Base-by-base conservation (phyloP, 1,284 basidiomycete species). In the Pseudozyma thailandica region DNA sequence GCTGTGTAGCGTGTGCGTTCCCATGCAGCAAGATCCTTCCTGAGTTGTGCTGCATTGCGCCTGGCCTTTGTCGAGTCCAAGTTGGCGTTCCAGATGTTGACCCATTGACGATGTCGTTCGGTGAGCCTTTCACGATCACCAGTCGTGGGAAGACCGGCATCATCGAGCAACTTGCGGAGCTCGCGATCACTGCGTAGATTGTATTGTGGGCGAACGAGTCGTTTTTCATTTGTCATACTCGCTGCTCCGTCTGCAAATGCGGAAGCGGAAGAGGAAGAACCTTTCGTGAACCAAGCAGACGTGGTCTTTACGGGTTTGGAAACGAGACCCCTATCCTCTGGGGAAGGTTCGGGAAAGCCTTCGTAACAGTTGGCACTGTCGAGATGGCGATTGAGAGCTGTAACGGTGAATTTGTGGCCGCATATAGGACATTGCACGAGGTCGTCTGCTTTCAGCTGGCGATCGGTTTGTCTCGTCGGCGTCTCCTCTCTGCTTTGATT, bases 11-110 rank as follows among this genome's bases (percentile, higher is more conserved):
- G 62, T 5, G 51, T 60, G 9, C 62, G 50, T 48, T 82, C 80
- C 77, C 77, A 80, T 6, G 69, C 65, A 2, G 41, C 37, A 9
- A 82, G 62, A 20, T 74, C 69, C 20, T 61, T 64, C 18, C 72
- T 50, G 4, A 82, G 66, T 18, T 60, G 44, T n/a, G 45, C 15
- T 13, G 55, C 33, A 12, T 48, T 58, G 18, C 75, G 72, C 20
- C 72, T 50, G 10, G 60, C 70, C 16, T 70, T 72, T 1, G 75
- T 65, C 10, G 80, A 75, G 45, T 82, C 80, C 12, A 82, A 65
- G 33, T 82, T 82, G 35, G 75, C 78, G 48, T 82, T 82, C 57
- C 69, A 82, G 20, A 80, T 48, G 50, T 80, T 80, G 51, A 82
- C 54, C 78, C 78, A 82, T 26, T 80, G 77, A 2, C 77, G 68